These are phyloP conservation scores for Cairneyella variabilis DNA, from an alignment of 495 filamentous ascomycete genomes.

Conservation along the genomic window DNA sequence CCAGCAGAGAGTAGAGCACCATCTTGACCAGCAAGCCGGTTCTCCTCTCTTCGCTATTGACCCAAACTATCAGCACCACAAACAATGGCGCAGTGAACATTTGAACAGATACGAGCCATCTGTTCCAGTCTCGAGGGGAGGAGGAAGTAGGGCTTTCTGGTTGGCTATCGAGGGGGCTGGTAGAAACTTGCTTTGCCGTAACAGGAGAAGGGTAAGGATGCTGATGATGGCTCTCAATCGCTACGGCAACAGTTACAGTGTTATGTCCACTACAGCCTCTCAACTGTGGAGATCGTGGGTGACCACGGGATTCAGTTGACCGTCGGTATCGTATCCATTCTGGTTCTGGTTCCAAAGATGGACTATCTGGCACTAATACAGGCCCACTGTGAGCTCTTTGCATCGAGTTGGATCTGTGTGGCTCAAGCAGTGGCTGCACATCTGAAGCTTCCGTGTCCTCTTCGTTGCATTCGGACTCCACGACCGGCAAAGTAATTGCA, in stretches of 20 bases:
- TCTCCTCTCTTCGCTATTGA: constrained; percentile 51
- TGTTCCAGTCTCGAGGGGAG: constrained; percentile 68
- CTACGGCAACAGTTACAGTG: constrained; percentile 20
- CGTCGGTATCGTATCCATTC: constrained; percentile 53
- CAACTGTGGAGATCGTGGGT: constrained; percentile 2
- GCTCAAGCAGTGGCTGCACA: not conserved
- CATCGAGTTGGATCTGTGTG: not conserved
- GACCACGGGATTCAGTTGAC: constrained; percentile 8
- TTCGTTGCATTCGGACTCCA: constrained; percentile 59
- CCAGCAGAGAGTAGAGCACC: constrained; percentile 64
- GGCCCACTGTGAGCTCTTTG: constrained; percentile 8
- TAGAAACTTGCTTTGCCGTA: constrained; percentile 6
- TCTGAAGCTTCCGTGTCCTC: constrained; percentile 44
- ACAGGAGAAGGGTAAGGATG: constrained; percentile 16
- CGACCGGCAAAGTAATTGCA: constrained; percentile 87
- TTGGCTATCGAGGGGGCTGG: not conserved
- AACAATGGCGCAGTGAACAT: constrained; percentile 87
- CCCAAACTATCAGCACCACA: constrained; percentile 72
- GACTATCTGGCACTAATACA: constrained; percentile 18
- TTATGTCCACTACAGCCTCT: constrained; percentile 14
- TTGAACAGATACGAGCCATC: constrained; percentile 84
- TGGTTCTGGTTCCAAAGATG: constrained; percentile 36
- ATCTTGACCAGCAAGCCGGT: constrained; percentile 49
- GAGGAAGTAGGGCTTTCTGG: not conserved
- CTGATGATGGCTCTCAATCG: constrained; percentile 18